Evolutionary conservation across 192 early-diverging fungal species (phyloP).

Genomic region (Coemansia pectinata): DNA sequence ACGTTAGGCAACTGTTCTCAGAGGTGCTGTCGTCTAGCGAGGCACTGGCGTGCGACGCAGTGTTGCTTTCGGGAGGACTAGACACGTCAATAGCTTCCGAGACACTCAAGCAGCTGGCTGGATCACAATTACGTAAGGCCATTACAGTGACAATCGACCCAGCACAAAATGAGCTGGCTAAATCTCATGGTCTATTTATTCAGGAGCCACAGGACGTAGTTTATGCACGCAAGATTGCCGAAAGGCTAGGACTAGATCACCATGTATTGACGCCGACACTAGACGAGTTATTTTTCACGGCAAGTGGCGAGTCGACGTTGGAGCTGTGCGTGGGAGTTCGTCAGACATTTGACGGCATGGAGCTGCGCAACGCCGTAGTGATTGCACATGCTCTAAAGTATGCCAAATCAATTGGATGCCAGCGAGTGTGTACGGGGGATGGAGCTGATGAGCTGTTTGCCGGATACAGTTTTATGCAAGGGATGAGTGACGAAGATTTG

Average conservation of each 20-base stretch:
- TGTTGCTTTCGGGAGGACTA: constrained; percentile 64
- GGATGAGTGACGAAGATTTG: constrained; percentile 54
- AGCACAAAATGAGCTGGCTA: constrained; percentile 1
- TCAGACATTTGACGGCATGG: constrained; percentile 72
- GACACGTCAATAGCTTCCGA: constrained; percentile 70
- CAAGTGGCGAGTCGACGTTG: constrained; percentile 39
- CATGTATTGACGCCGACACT: constrained; percentile 52
- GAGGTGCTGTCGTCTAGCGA: constrained; percentile 4
- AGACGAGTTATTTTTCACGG: constrained; percentile 26
- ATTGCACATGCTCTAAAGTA: constrained; percentile 57
- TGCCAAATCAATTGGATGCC: constrained; percentile 52
- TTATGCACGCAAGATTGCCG: constrained; percentile 57
- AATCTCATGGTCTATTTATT: constrained; percentile 21
- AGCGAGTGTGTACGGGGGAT: constrained; percentile 62
- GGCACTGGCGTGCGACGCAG: constrained; percentile 25
- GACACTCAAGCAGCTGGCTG: constrained; percentile 19
- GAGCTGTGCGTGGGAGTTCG: constrained; percentile 58
- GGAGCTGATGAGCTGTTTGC: constrained; percentile 74
- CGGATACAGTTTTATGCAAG: constrained; percentile 64
- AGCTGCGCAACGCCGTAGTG: constrained; percentile 64
- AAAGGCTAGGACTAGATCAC: constrained; percentile 48
- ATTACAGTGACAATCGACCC: constrained; percentile 57
- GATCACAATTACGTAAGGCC: constrained; percentile 43
- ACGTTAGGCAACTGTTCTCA: constrained; percentile 1
- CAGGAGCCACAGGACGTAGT: constrained; percentile 57